Evolutionary conservation across 306 rosid species (phyloP).

Genomic region (Inga leiocalycina): DNA sequence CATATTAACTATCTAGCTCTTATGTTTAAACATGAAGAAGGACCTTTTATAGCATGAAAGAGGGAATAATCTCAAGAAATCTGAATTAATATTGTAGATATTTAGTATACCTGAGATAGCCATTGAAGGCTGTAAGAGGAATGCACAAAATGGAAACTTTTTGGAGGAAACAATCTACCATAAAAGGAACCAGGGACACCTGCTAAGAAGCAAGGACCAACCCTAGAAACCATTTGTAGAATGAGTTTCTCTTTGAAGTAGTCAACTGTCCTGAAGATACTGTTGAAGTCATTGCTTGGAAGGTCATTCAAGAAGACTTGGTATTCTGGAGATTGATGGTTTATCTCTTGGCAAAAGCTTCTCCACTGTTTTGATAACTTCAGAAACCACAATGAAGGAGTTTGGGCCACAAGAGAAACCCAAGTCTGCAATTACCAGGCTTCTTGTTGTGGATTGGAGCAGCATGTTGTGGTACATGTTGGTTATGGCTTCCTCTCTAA

Average conservation of each 20-base stretch:
- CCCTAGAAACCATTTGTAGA: not conserved
- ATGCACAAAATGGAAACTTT: not conserved
- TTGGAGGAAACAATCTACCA: not conserved
- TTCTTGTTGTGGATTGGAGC: not conserved
- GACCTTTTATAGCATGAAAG: not conserved
- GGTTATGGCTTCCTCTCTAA: not conserved
- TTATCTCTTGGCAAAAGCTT: not conserved
- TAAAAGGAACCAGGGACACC: not conserved
- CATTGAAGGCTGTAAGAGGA: not conserved
- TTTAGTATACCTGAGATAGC: not conserved
- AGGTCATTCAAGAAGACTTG: not conserved
- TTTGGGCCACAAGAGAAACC: not conserved
- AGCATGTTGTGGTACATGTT: not conserved
- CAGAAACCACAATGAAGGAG: not conserved
- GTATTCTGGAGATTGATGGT: not conserved
- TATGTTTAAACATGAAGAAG: not conserved
- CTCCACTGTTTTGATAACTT: not conserved
- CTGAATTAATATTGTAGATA: too few species aligned
- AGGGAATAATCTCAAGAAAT: too few species aligned
- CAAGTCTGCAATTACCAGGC: not conserved
- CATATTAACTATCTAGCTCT: too few species aligned
- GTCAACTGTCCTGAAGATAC: not conserved
- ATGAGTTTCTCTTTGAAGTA: not conserved
- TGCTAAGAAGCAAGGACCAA: not conserved
- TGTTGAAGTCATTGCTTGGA: not conserved